Evolutionary conservation across 139 green algal species (phyloP).

Genomic region (Tetradesmus lagerheimii): DNA sequence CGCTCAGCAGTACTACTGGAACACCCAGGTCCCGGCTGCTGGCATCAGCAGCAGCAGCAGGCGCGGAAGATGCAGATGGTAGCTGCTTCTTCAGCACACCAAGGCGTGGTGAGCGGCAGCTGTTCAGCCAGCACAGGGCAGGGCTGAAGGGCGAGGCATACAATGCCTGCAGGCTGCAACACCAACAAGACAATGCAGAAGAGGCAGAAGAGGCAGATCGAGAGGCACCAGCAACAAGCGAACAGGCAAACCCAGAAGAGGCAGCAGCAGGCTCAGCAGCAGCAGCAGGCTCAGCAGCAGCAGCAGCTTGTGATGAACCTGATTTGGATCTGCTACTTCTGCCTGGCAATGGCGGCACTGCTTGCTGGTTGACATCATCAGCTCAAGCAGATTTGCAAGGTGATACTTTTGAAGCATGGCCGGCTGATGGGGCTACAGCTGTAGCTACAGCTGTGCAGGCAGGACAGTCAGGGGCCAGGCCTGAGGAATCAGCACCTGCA

Average conservation of each 20-base stretch:
- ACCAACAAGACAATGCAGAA: too few species aligned
- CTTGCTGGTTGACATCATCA: not conserved
- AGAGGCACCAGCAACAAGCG: too few species aligned
- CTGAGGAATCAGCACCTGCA: too few species aligned
- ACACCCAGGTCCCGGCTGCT: not conserved
- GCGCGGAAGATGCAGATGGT: not conserved
- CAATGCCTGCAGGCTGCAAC: not conserved
- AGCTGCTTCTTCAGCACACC: conserved; percentile 32
- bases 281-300: too few species aligned
- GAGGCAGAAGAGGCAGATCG: not conserved
- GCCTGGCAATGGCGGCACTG: not conserved
- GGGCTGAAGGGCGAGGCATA: not conserved
- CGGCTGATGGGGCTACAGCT: not conserved
- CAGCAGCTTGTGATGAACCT: not conserved
- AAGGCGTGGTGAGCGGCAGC: not conserved
- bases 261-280: too few species aligned
- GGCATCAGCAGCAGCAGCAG: not conserved
- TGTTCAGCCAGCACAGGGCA: conserved; percentile 15
- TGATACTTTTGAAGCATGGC: too few species aligned
- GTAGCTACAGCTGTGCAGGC: not conserved
- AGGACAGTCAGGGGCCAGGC: not conserved
- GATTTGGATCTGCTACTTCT: not conserved
- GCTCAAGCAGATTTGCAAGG: too few species aligned
- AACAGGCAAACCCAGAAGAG: too few species aligned
- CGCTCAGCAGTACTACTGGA: too few species aligned